Evolutionary conservation across 176 grass and related monocot genomes (phyloP).

Genomic region (Triticum timopheevii): DNA sequence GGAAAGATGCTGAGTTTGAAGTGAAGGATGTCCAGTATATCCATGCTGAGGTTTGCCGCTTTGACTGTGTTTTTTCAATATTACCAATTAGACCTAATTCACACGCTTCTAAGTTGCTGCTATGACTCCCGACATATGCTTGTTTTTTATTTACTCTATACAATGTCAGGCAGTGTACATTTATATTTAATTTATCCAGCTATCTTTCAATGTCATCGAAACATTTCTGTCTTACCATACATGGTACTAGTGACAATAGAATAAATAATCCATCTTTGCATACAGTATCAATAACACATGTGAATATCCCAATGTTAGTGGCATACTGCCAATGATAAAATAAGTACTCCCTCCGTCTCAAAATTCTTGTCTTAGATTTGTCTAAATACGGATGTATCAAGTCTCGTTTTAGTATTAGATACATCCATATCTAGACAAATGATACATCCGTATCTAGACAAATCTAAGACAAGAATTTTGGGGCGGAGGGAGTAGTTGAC

Average conservation of each 20-base stretch:
- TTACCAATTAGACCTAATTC: constrained; percentile 2
- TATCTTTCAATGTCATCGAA: background rate
- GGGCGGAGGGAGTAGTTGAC: background rate
- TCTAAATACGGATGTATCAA: too few relatives aligned
- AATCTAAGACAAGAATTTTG: too few relatives aligned
- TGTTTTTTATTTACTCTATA: constrained; percentile 7
- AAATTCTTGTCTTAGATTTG: too few relatives aligned
- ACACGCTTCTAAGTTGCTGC: background rate
- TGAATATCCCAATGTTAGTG: constrained; percentile 8
- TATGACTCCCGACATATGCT: background rate
- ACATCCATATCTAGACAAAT: too few relatives aligned
- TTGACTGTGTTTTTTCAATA: constrained; percentile 13
- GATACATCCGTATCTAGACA: too few relatives aligned
- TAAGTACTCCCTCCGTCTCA: background rate
- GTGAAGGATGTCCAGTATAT: constrained; percentile 94
- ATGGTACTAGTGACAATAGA: background rate
- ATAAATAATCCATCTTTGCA: background rate
- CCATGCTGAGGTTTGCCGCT: constrained; percentile 74
- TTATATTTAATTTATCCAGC: background rate
- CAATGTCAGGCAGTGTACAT: background rate
- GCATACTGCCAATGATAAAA: constrained; percentile 1
- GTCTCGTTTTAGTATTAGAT: too few relatives aligned
- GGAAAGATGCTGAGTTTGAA: constrained; percentile 63
- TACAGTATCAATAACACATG: constrained; percentile 2
- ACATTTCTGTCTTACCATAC: background rate